These are phyloP conservation scores for Quercus dentata DNA, from an alignment of 306 rosid species.

Conservation along the genomic window DNA sequence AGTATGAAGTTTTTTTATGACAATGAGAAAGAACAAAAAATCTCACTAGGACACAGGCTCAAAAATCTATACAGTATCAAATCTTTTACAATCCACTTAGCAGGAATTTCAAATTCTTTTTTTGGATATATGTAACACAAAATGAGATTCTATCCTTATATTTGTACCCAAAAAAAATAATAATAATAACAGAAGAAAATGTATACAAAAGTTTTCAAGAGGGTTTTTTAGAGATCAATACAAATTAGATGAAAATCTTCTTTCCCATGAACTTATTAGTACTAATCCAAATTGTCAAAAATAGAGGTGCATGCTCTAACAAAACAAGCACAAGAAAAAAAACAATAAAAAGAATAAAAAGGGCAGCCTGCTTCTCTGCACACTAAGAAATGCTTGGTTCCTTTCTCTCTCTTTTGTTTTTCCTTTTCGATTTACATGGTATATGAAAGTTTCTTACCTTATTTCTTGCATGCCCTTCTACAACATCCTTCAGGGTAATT, in stretches of 20 bases:
- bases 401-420: neutral
- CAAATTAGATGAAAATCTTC: neutral
- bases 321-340: slow-evolving; percentile 11
- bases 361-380: neutral
- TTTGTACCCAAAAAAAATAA: neutral
- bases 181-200: neutral
- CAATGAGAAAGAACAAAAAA: too few species aligned
- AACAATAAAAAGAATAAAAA: neutral
- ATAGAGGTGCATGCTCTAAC: neutral
- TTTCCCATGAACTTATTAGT: too few species aligned
- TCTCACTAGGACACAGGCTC: neutral
- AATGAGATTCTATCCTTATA: neutral
- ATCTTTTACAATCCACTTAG: neutral
- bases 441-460: slow-evolving; percentile 41
- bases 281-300: slow-evolving; percentile 1
- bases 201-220: neutral
- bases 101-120: neutral
- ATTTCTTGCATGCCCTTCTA: slow-evolving; percentile 70
- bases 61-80: neutral
- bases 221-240: too few species aligned
- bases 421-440: neutral
- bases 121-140: neutral
- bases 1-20: neutral
- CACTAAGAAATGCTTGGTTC: neutral
- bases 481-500: slow-evolving; percentile 57